Percentiles rank a stretch among this genome's conserved stretches.
Evolutionary conservation across 2,329 filamentous ascomycete species (phyloP).

Genomic region (Tolypocladium ophioglossoides): DNA sequence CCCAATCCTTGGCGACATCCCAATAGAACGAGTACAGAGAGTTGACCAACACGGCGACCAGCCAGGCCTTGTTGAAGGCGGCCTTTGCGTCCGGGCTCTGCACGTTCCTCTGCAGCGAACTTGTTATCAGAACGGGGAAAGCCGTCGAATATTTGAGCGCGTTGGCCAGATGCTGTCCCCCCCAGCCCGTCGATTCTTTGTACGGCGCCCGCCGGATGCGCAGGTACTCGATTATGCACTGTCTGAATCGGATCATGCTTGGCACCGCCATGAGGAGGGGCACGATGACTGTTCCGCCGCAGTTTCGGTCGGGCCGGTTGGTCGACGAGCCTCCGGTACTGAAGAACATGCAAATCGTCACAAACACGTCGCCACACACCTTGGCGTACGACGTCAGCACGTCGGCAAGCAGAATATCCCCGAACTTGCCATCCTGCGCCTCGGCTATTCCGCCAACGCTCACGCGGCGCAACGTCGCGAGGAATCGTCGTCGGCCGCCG

Average conservation of each 20-base stretch:
- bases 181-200: conserved; percentile 55
- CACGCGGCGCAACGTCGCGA: conserved; percentile 66
- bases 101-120: conserved; percentile 58
- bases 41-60: conserved; percentile 67
- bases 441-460: conserved; percentile 79
- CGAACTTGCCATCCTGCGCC: conserved; percentile 82
- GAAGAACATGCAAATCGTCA: conserved; percentile 87
- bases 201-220: conserved; percentile 53
- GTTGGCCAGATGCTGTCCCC: conserved; percentile 83
- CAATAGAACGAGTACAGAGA: conserved; percentile 97
- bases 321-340: conserved; percentile 61
- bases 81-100: conserved; percentile 29
- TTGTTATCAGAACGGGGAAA: conserved; percentile 81
- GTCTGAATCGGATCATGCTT: conserved; percentile 75
- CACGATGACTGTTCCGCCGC: conserved; percentile 69
- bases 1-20: conserved; percentile 96
- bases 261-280: conserved; percentile 78
- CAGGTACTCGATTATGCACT: conserved; percentile 82
- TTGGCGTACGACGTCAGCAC: conserved; percentile 92
- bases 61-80: conserved; percentile 48
- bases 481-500: conserved; percentile 63
- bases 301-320: conserved; percentile 67
- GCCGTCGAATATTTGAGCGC: conserved; percentile 90
- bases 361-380: conserved; percentile 80
- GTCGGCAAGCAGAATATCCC: conserved; percentile 87